Percentiles rank a stretch among this genome's conserved stretches.
phyloP scores from a whole-genome alignment of 2,329 filamentous ascomycete genomes.

The Sclerotinia minor region DNA sequence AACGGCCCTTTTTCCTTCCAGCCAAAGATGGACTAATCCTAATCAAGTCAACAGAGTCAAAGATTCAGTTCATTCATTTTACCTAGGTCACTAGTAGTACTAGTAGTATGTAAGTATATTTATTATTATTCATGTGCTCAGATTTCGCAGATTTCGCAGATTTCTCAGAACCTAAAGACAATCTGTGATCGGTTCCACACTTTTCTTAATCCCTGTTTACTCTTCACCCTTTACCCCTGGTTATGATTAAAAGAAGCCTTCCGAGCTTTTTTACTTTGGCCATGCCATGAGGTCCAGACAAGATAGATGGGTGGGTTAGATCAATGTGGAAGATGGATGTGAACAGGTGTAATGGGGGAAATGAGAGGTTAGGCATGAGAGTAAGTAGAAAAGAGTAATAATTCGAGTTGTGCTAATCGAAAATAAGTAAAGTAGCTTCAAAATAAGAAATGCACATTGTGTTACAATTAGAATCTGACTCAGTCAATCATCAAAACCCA shows the following conservation, averaged over 20 bases:
- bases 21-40: accelerated
- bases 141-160: background rate
- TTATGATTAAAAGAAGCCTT: background rate
- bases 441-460: too few species aligned
- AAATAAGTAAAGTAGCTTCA: background rate
- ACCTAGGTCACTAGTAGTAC: background rate
- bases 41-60: too few species aligned
- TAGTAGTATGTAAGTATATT: too few species aligned
- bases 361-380: background rate
- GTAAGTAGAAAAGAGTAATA: background rate
- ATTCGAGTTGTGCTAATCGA: accelerated
- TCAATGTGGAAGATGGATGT: too few species aligned
- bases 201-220: background rate
- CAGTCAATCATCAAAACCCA: background rate
- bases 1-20: background rate
- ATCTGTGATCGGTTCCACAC: constrained; percentile 8
- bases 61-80: background rate
- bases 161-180: background rate
- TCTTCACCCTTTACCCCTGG: background rate
- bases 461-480: background rate
- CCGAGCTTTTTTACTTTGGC: background rate
- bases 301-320: background rate
- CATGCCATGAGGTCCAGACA: constrained; percentile 12
- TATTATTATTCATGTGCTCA: constrained; percentile 11
- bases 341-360: background rate